A percentile compares a stretch with the other conserved stretches of the same genome.
Conservation (phyloP, 805 yeast genomes). For the Candida montana region DNA sequence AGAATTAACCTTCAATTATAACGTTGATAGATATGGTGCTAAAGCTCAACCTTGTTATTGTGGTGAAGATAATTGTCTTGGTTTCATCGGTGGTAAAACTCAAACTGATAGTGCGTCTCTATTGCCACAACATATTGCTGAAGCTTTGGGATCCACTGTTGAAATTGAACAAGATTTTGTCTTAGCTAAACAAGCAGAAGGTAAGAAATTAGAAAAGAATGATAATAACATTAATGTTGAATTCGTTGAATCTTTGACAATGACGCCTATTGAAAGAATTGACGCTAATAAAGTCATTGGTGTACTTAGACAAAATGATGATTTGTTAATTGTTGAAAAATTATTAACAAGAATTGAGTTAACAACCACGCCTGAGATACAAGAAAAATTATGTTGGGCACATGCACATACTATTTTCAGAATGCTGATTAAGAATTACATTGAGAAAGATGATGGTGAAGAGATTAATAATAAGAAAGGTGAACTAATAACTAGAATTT, state of each 20-base stretch:
- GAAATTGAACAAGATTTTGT: constrained; percentile 70
- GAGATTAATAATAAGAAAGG: neutral
- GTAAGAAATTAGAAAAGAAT: constrained; percentile 42
- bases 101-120: constrained; percentile 88
- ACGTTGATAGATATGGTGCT: constrained; percentile 95
- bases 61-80: constrained; percentile 87
- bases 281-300: constrained; percentile 80
- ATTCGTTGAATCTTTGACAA: constrained; percentile 55
- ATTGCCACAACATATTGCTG: constrained; percentile 77
- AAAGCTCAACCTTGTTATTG: constrained; percentile 92
- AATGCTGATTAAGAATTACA: constrained; percentile 41
- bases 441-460: constrained; percentile 1
- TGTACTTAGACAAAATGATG: constrained; percentile 73
- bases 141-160: constrained; percentile 74
- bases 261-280: constrained; percentile 40
- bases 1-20: constrained; percentile 78
- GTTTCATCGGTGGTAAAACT: constrained; percentile 93
- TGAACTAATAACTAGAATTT: constrained; percentile 40
- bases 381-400: constrained; percentile 58
- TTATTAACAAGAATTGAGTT: constrained; percentile 62
- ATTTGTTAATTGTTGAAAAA: constrained; percentile 54
- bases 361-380: constrained; percentile 45
- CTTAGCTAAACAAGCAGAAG: constrained; percentile 47
- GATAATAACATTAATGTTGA: constrained; percentile 58
- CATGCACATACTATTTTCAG: constrained; percentile 86